Evolutionary conservation across 2,329 filamentous ascomycete species (phyloP).

Genomic region (Nemania sp.): DNA sequence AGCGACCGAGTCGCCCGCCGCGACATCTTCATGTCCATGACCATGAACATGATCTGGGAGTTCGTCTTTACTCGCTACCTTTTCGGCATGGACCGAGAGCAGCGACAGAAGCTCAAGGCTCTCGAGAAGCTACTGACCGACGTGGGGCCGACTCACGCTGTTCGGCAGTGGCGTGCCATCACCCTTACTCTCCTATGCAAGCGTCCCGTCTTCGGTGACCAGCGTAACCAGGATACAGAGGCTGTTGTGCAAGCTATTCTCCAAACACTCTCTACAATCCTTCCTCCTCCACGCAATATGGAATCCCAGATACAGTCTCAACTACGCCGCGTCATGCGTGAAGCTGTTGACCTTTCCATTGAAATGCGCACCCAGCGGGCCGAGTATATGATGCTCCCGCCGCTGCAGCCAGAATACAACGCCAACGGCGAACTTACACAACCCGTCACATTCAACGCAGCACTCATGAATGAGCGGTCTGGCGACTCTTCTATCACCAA

Average conservation of each 20-base stretch:
- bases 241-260: conserved; percentile 93
- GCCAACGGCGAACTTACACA: conserved; percentile 85
- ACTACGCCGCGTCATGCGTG: conserved; percentile 81
- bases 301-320: conserved; percentile 81
- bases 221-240: conserved; percentile 88
- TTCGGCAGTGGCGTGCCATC: conserved; percentile 95
- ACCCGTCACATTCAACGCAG: conserved; percentile 88
- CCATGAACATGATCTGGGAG: conserved; percentile 99
- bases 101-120: conserved; percentile 94
- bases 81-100: conserved; percentile 97
- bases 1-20: conserved; percentile 84
- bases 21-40: conserved; percentile 97
- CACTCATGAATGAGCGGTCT: conserved; percentile 91
- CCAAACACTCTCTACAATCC: conserved; percentile 77
- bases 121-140: conserved; percentile 90
- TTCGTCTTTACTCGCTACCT: conserved; percentile 97
- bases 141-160: conserved; percentile 83
- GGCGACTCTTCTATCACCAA: conserved; percentile 66
- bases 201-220: conserved; percentile 76
- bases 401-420: conserved; percentile 92
- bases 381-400: conserved; percentile 98
- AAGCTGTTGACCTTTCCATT: conserved; percentile 87
- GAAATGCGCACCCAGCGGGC: conserved; percentile 97
- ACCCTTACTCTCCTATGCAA: conserved; percentile 87
- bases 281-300: conserved; percentile 82